phyloP scores from a whole-genome alignment of 306 rosid species.

The Hippophae tibetana region DNA sequence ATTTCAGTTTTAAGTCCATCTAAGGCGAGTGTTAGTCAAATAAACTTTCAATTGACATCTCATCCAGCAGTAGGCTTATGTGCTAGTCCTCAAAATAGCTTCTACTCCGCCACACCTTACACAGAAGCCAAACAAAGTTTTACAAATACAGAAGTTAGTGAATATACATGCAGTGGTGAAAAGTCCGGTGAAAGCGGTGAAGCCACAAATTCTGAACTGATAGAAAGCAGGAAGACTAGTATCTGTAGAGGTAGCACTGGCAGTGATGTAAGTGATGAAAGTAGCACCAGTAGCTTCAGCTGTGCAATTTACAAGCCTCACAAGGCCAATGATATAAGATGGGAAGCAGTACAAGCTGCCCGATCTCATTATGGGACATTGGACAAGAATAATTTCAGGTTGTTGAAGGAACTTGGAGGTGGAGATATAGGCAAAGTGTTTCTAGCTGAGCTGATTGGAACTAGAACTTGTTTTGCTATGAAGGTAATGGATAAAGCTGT shows the following conservation, averaged over 20 bases:
- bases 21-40: conserved; percentile 30
- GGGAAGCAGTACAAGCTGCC: conserved; percentile 86
- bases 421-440: conserved; percentile 91
- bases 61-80: conserved; percentile 36
- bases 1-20: conserved; percentile 23
- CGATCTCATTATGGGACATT: conserved; percentile 56
- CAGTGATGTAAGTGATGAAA: conserved; percentile 80
- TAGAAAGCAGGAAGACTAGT: conserved; percentile 76
- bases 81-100: conserved; percentile 75
- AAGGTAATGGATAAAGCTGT: conserved; percentile 83
- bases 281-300: conserved; percentile 74
- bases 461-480: conserved; percentile 87
- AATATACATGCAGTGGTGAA: conserved; percentile 55
- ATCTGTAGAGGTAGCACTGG: conserved; percentile 82
- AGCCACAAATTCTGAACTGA: conserved; percentile 48
- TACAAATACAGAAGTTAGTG: conserved; percentile 64
- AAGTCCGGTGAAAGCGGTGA: conserved; percentile 59
- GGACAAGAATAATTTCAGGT: conserved; percentile 71
- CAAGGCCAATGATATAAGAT: conserved; percentile 73
- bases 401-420: conserved; percentile 69
- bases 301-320: conserved; percentile 76
- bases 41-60: conserved; percentile 25
- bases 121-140: conserved; percentile 84
- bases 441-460: conserved; percentile 72
- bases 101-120: conserved; percentile 58